Evolutionary conservation across 106 monocot species (phyloP).

Genomic region (Cymbidium sinense): DNA sequence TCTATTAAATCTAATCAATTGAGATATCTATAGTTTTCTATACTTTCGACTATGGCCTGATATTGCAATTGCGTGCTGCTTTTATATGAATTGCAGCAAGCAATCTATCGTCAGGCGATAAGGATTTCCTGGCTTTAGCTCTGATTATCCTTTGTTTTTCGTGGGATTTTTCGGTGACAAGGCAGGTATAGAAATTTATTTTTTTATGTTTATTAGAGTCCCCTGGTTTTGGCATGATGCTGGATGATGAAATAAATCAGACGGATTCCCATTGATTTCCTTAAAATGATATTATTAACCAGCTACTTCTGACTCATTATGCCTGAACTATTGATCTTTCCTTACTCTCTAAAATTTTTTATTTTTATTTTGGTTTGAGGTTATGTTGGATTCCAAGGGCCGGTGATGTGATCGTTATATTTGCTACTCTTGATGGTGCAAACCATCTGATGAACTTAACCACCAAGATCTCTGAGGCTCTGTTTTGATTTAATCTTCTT

Average conservation of each 20-base stretch:
- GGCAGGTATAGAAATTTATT: slow-evolving; percentile 1
- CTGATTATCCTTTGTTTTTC: too few species aligned
- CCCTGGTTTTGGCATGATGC: slow-evolving; percentile 8
- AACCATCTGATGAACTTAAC: slow-evolving; percentile 35
- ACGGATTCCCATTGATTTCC: slow-evolving; percentile 24
- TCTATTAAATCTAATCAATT: too few species aligned
- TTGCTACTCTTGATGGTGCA: slow-evolving; percentile 46
- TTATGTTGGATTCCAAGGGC: background rate
- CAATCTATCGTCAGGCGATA: too few species aligned
- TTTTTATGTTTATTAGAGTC: background rate
- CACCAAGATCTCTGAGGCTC: too few species aligned
- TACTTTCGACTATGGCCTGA: too few species aligned
- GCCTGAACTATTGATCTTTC: background rate
- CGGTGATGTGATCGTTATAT: slow-evolving; percentile 30
- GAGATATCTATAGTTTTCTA: too few species aligned
- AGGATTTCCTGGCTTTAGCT: too few species aligned
- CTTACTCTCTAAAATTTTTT: too few species aligned
- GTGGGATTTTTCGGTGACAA: background rate
- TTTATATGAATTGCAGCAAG: too few species aligned
- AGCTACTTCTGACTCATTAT: slow-evolving; percentile 32
- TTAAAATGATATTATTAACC: slow-evolving; percentile 27
- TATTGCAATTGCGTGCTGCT: too few species aligned
- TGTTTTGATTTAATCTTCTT: background rate
- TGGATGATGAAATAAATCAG: slow-evolving; percentile 31
- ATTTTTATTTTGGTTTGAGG: background rate